Evolutionary conservation across 2,329 filamentous ascomycete genomes (phyloP).

Genomic region (Penicillium sp.): DNA sequence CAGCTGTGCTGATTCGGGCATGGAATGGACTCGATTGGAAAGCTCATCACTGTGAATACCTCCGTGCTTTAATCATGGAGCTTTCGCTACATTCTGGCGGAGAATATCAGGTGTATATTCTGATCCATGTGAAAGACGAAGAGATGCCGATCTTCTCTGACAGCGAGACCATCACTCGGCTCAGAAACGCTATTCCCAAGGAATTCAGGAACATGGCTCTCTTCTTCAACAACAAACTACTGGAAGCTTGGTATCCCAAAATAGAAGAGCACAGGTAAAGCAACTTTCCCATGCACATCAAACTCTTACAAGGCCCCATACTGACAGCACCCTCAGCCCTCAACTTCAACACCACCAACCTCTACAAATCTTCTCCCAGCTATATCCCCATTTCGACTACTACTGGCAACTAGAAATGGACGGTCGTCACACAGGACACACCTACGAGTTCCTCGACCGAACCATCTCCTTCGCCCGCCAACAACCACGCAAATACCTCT

Average conservation of each 20-base stretch:
- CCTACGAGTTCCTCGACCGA: conserved; percentile 71
- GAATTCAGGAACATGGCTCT: conserved; percentile 40
- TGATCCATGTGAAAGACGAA: conserved; percentile 75
- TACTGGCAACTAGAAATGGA: conserved; percentile 74
- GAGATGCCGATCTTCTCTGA: conserved; percentile 72
- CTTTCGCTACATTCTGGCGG: conserved; percentile 70
- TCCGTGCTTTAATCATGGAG: conserved; percentile 82
- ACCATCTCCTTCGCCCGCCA: conserved; percentile 64
- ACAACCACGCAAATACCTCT: conserved; percentile 69
- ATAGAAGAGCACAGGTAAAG: conserved; percentile 29
- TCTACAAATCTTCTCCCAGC: conserved; percentile 62
- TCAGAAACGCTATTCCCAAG: conserved; percentile 39
- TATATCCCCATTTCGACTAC: conserved; percentile 64
- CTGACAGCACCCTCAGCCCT: conserved; percentile 16
- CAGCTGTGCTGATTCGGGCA: conserved; percentile 76
- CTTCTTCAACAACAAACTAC: conserved; percentile 32
- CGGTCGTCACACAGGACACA: conserved; percentile 63
- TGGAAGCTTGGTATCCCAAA: conserved; percentile 32
- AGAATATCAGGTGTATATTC: conserved; percentile 73
- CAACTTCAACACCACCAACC: conserved; percentile 51
- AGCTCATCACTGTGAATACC: conserved; percentile 74
- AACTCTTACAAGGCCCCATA: neutral
- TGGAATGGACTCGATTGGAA: conserved; percentile 80
- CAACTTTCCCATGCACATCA: conserved; percentile 1
- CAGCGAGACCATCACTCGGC: conserved; percentile 61